phyloP scores from a whole-genome alignment of 306 rosid species.

The Canavalia gladiata region DNA sequence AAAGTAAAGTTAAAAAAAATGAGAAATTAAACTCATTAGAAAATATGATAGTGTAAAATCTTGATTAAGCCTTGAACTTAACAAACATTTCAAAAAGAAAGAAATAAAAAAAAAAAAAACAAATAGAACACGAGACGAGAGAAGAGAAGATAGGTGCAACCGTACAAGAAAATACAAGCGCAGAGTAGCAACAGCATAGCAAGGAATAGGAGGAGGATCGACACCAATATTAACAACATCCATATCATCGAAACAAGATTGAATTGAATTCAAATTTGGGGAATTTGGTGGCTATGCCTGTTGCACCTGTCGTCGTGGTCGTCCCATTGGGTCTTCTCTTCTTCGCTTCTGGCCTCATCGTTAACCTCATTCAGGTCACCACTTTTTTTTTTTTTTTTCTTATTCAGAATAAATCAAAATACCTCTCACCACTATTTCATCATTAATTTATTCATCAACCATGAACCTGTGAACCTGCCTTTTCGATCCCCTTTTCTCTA shows the following conservation, averaged over 20 bases:
- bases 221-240: neutral
- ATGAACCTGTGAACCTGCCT: neutral
- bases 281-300: constrained; percentile 62
- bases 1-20: no score
- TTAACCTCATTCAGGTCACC: constrained; percentile 81
- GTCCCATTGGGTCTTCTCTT: constrained; percentile 84
- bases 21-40: no score
- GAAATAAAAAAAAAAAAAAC: no score
- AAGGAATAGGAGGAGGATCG: neutral
- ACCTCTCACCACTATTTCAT: neutral
- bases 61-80: no score
- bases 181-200: neutral
- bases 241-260: constrained; percentile 4
- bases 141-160: no score
- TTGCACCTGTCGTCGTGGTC: constrained; percentile 75
- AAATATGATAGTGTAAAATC: no score
- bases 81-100: no score
- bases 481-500: no score
- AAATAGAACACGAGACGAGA: no score
- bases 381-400: neutral
- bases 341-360: constrained; percentile 83
- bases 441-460: neutral
- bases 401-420: neutral
- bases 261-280: neutral
- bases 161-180: no score